These are phyloP conservation scores for Betula pendula DNA, from an alignment of 306 rosid species.

Conservation along the genomic window DNA sequence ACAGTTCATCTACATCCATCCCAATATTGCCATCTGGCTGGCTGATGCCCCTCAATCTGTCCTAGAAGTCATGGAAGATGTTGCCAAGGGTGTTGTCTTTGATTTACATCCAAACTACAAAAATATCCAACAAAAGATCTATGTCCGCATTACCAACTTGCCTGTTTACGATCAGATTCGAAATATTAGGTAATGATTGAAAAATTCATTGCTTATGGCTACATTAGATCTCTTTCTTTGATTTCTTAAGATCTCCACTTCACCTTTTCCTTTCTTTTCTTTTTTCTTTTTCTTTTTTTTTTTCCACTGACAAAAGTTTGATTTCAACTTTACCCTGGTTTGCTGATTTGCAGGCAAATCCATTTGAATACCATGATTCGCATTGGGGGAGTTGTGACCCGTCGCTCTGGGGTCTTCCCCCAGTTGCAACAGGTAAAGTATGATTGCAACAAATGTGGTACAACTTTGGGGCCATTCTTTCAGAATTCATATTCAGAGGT, in stretches of 20 bases:
- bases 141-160: constrained; percentile 83
- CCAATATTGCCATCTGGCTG: constrained; percentile 98
- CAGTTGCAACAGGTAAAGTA: constrained; percentile 98
- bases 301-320: not conserved
- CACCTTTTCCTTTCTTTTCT: not conserved
- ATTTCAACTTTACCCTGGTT: constrained; percentile 13
- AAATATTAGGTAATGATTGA: constrained; percentile 68
- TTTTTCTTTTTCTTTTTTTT: not conserved
- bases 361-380: constrained; percentile 99
- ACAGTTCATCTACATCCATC: constrained; percentile 88
- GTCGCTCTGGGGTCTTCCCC: constrained; percentile 98
- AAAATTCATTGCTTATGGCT: not conserved
- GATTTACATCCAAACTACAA: constrained; percentile 82
- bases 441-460: constrained; percentile 92
- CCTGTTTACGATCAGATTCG: constrained; percentile 98
- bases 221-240: not conserved
- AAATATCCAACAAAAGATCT: constrained; percentile 81
- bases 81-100: constrained; percentile 87
- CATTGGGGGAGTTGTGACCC: constrained; percentile 96
- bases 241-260: not conserved
- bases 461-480: constrained; percentile 87
- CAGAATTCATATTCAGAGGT: constrained; percentile 98
- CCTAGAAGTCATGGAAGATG: constrained; percentile 98
- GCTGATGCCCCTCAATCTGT: constrained; percentile 99
- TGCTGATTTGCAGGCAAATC: constrained; percentile 66